These are phyloP conservation scores for Strigomonas galati DNA, from an alignment of 208 protist species.

Conservation along the genomic window DNA sequence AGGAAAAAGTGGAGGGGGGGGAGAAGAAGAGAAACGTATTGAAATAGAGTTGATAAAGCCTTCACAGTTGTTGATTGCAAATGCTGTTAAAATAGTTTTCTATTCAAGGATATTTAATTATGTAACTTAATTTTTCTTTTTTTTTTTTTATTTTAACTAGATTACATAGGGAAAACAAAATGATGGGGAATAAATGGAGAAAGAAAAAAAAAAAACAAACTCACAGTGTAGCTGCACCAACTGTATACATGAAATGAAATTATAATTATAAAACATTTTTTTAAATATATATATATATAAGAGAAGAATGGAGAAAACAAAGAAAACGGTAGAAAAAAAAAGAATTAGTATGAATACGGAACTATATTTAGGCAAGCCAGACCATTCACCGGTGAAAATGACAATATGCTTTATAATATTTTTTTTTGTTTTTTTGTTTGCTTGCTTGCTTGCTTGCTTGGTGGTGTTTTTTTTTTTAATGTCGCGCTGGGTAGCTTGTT, in stretches of 20 bases:
- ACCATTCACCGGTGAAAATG: too few relatives aligned
- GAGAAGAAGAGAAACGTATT: too few relatives aligned
- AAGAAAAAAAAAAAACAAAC: conserved; percentile 6
- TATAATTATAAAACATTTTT: background rate
- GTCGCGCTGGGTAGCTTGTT: too few relatives aligned
- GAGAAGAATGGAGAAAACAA: background rate
- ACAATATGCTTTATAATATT: background rate
- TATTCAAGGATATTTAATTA: too few relatives aligned
- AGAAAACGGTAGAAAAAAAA: background rate
- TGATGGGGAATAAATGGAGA: conserved; percentile 1
- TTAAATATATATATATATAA: background rate
- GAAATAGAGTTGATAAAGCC: too few relatives aligned
- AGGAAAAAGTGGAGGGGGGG: too few relatives aligned
- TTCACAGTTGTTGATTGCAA: too few relatives aligned
- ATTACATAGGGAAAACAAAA: conserved; percentile 7
- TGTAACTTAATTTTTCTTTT: conserved; percentile 11
- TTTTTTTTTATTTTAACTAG: conserved; percentile 19
- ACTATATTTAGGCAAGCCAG: too few relatives aligned
- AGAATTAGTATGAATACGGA: background rate
- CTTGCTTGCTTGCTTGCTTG: too few relatives aligned
- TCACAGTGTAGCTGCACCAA: background rate
- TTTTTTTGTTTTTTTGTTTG: background rate
- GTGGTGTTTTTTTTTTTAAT: too few relatives aligned
- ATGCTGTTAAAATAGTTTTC: too few relatives aligned
- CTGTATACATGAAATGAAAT: background rate